Evolutionary conservation across 2,329 filamentous ascomycete genomes (phyloP), one percentile per base, ranked within the genome.

Genomic region (Fusarium oligoseptatum): DNA sequence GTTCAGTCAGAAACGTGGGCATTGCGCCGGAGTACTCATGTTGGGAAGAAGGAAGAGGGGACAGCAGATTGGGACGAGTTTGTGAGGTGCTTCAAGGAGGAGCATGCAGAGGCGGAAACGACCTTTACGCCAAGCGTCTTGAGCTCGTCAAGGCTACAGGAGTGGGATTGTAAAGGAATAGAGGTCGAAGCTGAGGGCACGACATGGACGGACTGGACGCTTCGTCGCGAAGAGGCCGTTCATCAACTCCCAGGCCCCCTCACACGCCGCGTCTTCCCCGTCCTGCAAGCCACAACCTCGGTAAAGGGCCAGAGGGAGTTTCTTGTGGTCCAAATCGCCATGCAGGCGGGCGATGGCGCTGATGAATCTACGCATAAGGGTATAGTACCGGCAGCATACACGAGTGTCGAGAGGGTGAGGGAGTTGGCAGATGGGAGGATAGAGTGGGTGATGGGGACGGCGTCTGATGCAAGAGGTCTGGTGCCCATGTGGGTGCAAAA

Each of bases 361-460:
- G 83, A 70, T 55, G 75, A 80, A 39, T 81, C 82, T 27, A 85
- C 87, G 22, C 86, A 86, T 70, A 85, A 82, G 34, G 71, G 73
- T 1, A 81, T 89, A 4, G 87, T 91, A 9, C 81, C 88, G 34
- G 93, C 89, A 5, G 84, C 85, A 11, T 95, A 94, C 77, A 89
- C 87, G 32, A 92, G 90, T 72, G 85, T 95, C 2, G 93, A 95
- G 84, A 83, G 89, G 55, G 83, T 93, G 37, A 83, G 87, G 66
- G 83, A 87, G 77, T 70, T 87, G 6, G 80, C 77, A 5, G 79
- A 76, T n/a, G 83, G 84, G 1, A 80, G 83, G 20, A 71, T 94
- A 56, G 91, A 93, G 81, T 97, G 94, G 94, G 85, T 92, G 67
- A 95, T 96, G 92, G 92, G 90, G 10, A 95, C 93, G 11, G 89